Conservation (phyloP, 2,329 filamentous ascomycete genomes). For the Sporothrix curviconia region DNA sequence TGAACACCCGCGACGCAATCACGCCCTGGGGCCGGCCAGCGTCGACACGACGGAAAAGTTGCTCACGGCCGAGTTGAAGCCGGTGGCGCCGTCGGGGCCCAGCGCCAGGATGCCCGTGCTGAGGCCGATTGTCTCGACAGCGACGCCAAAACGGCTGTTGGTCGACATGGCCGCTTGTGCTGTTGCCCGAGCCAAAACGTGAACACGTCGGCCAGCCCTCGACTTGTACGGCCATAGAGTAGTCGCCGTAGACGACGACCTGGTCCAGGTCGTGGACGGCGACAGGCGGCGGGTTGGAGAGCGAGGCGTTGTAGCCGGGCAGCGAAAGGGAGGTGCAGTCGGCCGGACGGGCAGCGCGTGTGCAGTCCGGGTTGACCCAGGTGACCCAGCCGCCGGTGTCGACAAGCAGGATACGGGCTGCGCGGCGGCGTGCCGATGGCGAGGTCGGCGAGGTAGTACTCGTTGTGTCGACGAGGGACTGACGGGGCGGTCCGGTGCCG, state of each 20-base stretch:
- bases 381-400: constrained; percentile 12
- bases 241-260: constrained; percentile 1
- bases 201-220: constrained; percentile 12
- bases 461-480: constrained; percentile 8
- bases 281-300: constrained; percentile 1
- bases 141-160: constrained; percentile 14
- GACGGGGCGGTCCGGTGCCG: background rate
- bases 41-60: constrained; percentile 5
- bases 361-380: constrained; percentile 12
- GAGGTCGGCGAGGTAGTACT: constrained; percentile 12
- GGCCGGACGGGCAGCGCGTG: background rate
- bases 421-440: constrained; percentile 13
- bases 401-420: constrained; percentile 8
- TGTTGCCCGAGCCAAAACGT: constrained; percentile 9
- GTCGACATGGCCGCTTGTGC: too few relatives aligned
- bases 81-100: constrained; percentile 6
- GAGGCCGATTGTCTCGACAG: constrained; percentile 7
- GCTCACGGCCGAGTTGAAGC: constrained; percentile 8
- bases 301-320: background rate
- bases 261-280: constrained; percentile 8
- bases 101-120: constrained; percentile 9
- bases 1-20: constrained; percentile 10
- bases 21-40: background rate
- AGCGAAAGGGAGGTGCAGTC: constrained; percentile 1
- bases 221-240: background rate